Evolutionary conservation across 2,329 filamentous ascomycete species (phyloP).

Genomic region (Boeremia exigua): DNA sequence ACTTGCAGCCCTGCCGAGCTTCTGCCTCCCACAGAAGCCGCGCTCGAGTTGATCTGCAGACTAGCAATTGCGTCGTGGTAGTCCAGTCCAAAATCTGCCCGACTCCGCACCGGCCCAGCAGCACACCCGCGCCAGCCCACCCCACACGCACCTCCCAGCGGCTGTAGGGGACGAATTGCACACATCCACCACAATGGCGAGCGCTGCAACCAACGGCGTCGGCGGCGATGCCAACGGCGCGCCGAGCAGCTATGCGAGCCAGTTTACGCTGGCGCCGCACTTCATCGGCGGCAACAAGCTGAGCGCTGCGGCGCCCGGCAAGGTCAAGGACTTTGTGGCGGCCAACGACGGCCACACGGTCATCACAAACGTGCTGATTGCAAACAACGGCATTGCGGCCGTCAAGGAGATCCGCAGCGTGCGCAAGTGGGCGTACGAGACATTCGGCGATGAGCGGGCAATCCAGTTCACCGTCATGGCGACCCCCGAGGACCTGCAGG

Average conservation of each 20-base stretch:
- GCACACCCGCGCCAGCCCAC: conserved; percentile 2
- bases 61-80: conserved; percentile 27
- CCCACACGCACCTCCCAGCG: conserved; percentile 21
- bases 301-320: conserved; percentile 78
- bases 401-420: conserved; percentile 99
- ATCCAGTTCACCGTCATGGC: conserved; percentile 99
- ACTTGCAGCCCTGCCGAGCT: neutral
- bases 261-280: conserved; percentile 84
- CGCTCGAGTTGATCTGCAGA: conserved; percentile 23
- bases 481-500: conserved; percentile 94
- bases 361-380: conserved; percentile 97
- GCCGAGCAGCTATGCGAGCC: conserved; percentile 74
- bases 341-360: conserved; percentile 92
- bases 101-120: conserved; percentile 23
- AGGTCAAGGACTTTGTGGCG: conserved; percentile 95
- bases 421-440: conserved; percentile 99
- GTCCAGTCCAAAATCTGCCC: conserved; percentile 31
- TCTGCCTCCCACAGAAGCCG: conserved; percentile 8
- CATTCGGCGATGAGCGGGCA: conserved; percentile 95
- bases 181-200: conserved; percentile 35
- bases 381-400: conserved; percentile 99
- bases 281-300: conserved; percentile 96
- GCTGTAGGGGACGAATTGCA: conserved; percentile 23
- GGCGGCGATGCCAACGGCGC: conserved; percentile 59
- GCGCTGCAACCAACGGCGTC: conserved; percentile 40